A percentile compares a stretch with the other conserved stretches of the same genome.
Evolutionary conservation across 2,329 filamentous ascomycete genomes (phyloP).

Genomic region (Fusarium sp.): DNA sequence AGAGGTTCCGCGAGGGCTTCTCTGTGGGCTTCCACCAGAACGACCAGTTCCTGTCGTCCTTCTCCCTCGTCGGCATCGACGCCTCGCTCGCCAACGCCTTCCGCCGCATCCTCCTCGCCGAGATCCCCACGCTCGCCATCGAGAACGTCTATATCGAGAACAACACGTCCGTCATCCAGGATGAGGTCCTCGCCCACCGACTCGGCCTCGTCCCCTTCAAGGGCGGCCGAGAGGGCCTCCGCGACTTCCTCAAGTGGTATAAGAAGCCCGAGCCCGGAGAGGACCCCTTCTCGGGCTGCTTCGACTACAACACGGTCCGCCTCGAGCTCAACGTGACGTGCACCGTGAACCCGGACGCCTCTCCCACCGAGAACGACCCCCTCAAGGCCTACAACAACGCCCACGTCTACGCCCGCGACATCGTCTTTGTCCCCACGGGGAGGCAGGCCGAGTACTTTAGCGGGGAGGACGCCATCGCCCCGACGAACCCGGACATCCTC

Average conservation of each 20-base stretch:
- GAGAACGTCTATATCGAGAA: conserved; percentile 94
- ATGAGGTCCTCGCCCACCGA: conserved; percentile 93
- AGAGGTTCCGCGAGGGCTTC: conserved; percentile 78
- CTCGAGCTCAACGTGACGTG: conserved; percentile 84
- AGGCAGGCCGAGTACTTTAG: conserved; percentile 77
- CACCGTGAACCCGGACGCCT: conserved; percentile 80
- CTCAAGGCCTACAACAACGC: conserved; percentile 87
- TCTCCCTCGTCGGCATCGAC: conserved; percentile 92
- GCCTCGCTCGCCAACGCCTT: conserved; percentile 96
- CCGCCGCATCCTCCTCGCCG: conserved; percentile 93
- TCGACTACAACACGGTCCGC: conserved; percentile 89
- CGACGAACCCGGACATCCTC: conserved; percentile 91
- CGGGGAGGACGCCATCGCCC: conserved; percentile 75
- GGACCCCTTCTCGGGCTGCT: conserved; percentile 69
- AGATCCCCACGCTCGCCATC: conserved; percentile 94
- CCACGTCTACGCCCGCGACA: conserved; percentile 82
- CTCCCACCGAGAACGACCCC: conserved; percentile 81
- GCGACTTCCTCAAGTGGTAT: conserved; percentile 84
- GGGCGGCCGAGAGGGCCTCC: conserved; percentile 80
- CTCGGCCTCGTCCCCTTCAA: conserved; percentile 92
- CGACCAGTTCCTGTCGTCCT: conserved; percentile 79
- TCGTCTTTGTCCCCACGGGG: conserved; percentile 81
- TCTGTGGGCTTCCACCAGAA: conserved; percentile 87
- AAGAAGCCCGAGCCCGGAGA: conserved; percentile 75
- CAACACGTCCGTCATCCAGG: conserved; percentile 98